These are phyloP conservation scores for Colletotrichum camelliae DNA, from an alignment of 2,329 filamentous ascomycete genomes.

Conservation along the genomic window DNA sequence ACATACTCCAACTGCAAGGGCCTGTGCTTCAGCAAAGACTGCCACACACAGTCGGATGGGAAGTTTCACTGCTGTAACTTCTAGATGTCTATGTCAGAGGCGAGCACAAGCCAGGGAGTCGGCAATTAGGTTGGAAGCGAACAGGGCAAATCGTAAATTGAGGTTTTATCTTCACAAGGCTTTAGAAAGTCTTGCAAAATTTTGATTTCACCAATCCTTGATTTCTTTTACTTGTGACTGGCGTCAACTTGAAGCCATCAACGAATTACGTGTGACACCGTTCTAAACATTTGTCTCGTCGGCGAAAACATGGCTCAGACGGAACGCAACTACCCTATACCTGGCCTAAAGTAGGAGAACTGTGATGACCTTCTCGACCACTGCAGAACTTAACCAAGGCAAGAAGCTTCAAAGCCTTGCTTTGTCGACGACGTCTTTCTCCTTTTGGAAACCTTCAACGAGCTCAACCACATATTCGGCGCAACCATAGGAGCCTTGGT, in stretches of 20 bases:
- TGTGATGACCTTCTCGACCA: background rate
- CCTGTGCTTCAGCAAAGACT: background rate
- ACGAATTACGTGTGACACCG: background rate
- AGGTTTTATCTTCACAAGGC: background rate
- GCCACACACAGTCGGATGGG: background rate
- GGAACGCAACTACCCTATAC: background rate
- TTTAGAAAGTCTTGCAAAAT: background rate
- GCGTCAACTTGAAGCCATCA: background rate
- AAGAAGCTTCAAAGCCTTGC: constrained; percentile 29
- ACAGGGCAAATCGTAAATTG: background rate
- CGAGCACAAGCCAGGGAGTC: background rate
- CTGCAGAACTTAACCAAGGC: background rate
- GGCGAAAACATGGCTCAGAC: background rate
- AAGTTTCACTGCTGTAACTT: background rate
- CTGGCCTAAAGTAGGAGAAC: background rate
- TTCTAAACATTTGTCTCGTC: background rate
- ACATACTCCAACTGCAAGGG: background rate
- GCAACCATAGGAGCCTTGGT: constrained; percentile 73
- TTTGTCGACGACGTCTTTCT: constrained; percentile 31
- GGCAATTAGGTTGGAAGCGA: background rate
- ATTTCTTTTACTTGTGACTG: background rate
- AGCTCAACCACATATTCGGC: constrained; percentile 69
- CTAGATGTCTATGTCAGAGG: background rate
- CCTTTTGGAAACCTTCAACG: constrained; percentile 62
- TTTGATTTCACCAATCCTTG: background rate